A percentile compares a stretch with the other conserved stretches of the same genome.
phyloP scores from a whole-genome alignment of 1,284 basidiomycete genomes.

The Vanrija sp. region DNA sequence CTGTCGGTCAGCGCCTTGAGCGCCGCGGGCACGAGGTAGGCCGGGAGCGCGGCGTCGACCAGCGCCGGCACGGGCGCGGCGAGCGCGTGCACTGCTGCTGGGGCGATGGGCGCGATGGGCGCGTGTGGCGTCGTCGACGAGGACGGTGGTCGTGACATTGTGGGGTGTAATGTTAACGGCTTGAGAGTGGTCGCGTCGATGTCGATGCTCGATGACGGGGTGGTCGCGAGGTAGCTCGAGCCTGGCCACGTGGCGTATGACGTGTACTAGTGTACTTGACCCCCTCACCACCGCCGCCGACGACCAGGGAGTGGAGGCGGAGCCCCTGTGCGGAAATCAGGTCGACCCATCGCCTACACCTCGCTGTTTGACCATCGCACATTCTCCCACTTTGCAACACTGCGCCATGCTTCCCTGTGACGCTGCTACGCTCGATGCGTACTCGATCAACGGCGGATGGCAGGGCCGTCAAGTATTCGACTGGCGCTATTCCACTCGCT shows the following conservation, averaged over 20 bases:
- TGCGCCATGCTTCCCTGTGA: too few species aligned
- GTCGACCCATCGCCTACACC: too few species aligned
- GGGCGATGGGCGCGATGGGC: slow-evolving; percentile 33
- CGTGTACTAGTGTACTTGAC: neutral
- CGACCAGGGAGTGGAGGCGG: too few species aligned
- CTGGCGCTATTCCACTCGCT: too few species aligned
- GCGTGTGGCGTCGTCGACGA: slow-evolving; percentile 30
- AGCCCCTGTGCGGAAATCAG: too few species aligned
- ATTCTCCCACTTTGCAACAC: too few species aligned
- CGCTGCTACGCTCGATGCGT: too few species aligned
- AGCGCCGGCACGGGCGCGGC: slow-evolving; percentile 45
- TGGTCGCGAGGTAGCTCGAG: too few species aligned
- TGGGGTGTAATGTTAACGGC: slow-evolving; percentile 1
- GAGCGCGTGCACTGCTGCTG: slow-evolving; percentile 38
- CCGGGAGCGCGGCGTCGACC: slow-evolving; percentile 72
- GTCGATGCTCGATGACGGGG: neutral
- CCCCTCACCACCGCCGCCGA: too few species aligned
- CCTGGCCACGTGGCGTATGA: neutral
- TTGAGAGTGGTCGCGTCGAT: neutral
- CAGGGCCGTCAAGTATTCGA: too few species aligned
- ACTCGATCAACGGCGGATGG: too few species aligned
- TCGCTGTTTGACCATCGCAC: too few species aligned
- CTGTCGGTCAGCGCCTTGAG: slow-evolving; percentile 68
- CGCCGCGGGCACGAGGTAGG: slow-evolving; percentile 78
- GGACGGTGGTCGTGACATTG: slow-evolving; percentile 40